A percentile compares a stretch with the other conserved stretches of the same genome.
Conservation (phyloP, 345 rosid species). For the Trapa incisa region DNA sequence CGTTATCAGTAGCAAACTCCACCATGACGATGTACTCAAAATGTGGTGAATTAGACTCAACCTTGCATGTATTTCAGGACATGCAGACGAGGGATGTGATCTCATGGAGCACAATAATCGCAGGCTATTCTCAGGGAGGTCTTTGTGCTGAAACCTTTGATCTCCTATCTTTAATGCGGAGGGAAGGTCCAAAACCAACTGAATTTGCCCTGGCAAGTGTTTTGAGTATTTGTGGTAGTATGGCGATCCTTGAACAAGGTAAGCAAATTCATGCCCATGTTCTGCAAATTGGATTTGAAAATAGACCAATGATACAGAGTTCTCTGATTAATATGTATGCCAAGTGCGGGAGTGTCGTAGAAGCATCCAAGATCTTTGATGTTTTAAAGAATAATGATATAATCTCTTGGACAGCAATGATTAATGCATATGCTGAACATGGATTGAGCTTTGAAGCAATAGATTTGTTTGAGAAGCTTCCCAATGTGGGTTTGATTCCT, state of each 20-base stretch:
- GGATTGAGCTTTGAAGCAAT: conserved; percentile 66
- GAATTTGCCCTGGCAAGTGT: conserved; percentile 68
- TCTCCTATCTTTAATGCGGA: conserved; percentile 69
- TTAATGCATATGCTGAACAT: conserved; percentile 83
- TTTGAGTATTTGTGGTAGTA: conserved; percentile 66
- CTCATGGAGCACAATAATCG: conserved; percentile 83
- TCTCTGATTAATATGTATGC: conserved; percentile 78
- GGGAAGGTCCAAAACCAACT: conserved; percentile 56
- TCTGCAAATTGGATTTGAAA: conserved; percentile 45
- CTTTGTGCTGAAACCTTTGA: conserved; percentile 50
- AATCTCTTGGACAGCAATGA: conserved; percentile 78
- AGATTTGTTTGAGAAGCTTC: conserved; percentile 55
- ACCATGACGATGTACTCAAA: conserved; percentile 62
- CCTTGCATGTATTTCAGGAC: conserved; percentile 43
- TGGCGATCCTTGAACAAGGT: conserved; percentile 72
- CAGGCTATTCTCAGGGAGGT: conserved; percentile 63
- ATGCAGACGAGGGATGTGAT: conserved; percentile 49
- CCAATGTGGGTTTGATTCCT: conserved; percentile 41
- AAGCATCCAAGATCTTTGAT: conserved; percentile 54
- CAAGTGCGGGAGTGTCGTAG: conserved; percentile 67
- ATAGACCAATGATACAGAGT: conserved; percentile 34
- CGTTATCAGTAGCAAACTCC: conserved; percentile 57
- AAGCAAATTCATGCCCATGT: conserved; percentile 66
- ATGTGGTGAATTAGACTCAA: conserved; percentile 43
- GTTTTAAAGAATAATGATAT: conserved; percentile 42